Evolutionary conservation across 495 filamentous ascomycete genomes (phyloP).

Genomic region (Trichoderma reesei): DNA sequence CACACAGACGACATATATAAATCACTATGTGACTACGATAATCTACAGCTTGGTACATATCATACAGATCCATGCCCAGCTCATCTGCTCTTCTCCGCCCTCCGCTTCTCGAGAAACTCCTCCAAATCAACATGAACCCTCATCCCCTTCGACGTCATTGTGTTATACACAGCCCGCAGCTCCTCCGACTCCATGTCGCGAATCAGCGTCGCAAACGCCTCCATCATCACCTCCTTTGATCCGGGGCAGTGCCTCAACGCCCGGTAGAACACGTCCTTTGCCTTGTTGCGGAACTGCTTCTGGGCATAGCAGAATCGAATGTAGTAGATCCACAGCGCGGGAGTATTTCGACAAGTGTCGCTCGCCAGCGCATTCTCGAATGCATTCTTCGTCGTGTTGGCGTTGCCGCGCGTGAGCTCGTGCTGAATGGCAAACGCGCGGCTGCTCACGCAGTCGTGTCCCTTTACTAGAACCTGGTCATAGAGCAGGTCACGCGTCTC

Average conservation of each 20-base stretch:
- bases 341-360: conserved; percentile 27
- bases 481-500: conserved; percentile 54
- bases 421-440: conserved; percentile 59
- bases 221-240: conserved; percentile 60
- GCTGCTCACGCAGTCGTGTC: conserved; percentile 39
- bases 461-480: conserved; percentile 31
- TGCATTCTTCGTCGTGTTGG: conserved; percentile 50
- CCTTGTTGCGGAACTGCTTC: conserved; percentile 22
- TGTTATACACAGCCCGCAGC: conserved; percentile 42
- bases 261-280: conserved; percentile 50
- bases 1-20: background rate
- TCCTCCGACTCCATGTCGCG: conserved; percentile 30
- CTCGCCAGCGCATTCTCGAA: conserved; percentile 60
- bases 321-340: conserved; percentile 58
- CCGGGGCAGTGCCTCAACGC: conserved; percentile 64
- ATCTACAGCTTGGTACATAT: background rate
- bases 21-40: background rate
- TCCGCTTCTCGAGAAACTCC: conserved; percentile 23
- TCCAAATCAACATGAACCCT: conserved; percentile 35
- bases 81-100: background rate
- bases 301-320: conserved; percentile 39
- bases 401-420: conserved; percentile 51
- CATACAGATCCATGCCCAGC: no score
- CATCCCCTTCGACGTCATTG: conserved; percentile 30
- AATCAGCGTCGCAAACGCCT: conserved; percentile 39